Evolutionary conservation across 2,329 filamentous ascomycete species (phyloP).

Genomic region (Pseudogymnoascus sp.): DNA sequence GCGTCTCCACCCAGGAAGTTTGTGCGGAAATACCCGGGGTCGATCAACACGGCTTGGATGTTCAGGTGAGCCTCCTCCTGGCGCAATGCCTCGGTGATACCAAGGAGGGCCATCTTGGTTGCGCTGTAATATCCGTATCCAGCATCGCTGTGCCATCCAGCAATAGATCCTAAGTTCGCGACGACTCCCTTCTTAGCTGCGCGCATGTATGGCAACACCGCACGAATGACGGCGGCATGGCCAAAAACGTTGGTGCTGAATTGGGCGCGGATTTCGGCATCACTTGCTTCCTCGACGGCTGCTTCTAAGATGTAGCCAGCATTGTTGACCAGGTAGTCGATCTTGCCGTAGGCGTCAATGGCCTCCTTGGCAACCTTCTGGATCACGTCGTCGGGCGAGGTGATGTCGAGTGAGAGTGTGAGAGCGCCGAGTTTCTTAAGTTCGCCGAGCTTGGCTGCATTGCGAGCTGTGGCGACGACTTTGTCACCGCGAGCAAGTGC

Average conservation of each 20-base stretch:
- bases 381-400: constrained; percentile 28
- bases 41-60: constrained; percentile 37
- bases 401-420: constrained; percentile 35
- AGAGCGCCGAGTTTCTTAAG: constrained; percentile 31
- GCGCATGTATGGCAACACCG: constrained; percentile 40
- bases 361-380: constrained; percentile 31
- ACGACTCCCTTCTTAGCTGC: constrained; percentile 34
- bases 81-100: constrained; percentile 35
- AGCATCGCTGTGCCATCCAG: constrained; percentile 32
- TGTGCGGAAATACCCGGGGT: constrained; percentile 44
- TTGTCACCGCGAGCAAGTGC: constrained; percentile 37
- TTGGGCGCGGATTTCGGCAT: constrained; percentile 32
- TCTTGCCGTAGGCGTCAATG: constrained; percentile 32
- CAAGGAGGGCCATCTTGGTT: constrained; percentile 38
- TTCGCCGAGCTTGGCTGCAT: constrained; percentile 28
- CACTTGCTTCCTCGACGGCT: constrained; percentile 36
- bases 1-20: constrained; percentile 32
- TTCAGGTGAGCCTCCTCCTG: constrained; percentile 37
- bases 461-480: constrained; percentile 41
- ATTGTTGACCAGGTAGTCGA: constrained; percentile 41
- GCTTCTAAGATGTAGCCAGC: constrained; percentile 37
- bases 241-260: constrained; percentile 50
- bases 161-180: constrained; percentile 40
- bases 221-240: constrained; percentile 39
- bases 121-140: constrained; percentile 37